These are phyloP conservation scores for Ophiocordyceps unilateralis DNA, from an alignment of 2,329 filamentous ascomycete genomes.

Conservation along the genomic window DNA sequence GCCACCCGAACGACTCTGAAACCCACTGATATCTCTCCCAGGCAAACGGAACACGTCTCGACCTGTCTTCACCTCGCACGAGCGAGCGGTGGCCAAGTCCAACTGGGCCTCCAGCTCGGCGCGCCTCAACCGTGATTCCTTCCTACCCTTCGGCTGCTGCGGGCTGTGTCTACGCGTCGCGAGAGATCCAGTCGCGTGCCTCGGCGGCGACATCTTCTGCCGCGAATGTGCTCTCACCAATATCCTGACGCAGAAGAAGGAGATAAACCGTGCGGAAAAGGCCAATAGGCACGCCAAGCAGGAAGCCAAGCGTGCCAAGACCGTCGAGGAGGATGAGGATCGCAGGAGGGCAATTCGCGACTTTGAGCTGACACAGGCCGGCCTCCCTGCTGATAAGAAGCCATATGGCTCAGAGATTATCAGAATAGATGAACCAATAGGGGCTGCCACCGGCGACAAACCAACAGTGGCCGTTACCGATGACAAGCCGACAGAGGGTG, in stretches of 20 bases:
- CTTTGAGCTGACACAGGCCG: conserved; percentile 75
- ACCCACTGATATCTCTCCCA: conserved; percentile 9
- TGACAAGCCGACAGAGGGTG: not conserved
- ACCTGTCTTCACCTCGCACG: conserved; percentile 85
- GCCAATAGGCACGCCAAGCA: conserved; percentile 41
- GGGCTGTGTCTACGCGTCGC: conserved; percentile 71
- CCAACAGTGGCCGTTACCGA: not conserved
- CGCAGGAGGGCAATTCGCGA: conserved; percentile 54
- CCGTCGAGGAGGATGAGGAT: conserved; percentile 50
- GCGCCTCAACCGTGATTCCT: conserved; percentile 78
- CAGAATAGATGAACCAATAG: not conserved
- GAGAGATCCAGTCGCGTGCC: conserved; percentile 67
- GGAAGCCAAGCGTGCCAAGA: conserved; percentile 43
- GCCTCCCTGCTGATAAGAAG: conserved; percentile 29
- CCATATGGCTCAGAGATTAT: conserved; percentile 11
- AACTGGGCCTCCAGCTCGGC: conserved; percentile 71
- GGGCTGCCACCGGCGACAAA: not conserved
- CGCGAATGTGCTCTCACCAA: conserved; percentile 85
- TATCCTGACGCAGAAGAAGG: conserved; percentile 78
- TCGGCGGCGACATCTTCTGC: conserved; percentile 80
- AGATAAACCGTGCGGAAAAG: conserved; percentile 68
- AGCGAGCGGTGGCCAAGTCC: conserved; percentile 64
- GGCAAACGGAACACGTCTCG: conserved; percentile 82
- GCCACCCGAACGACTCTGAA: not conserved
- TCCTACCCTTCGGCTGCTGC: conserved; percentile 81